phyloP scores from a whole-genome alignment of 2,329 filamentous ascomycete species.

The Zelopaecilomyces penicillatus region DNA sequence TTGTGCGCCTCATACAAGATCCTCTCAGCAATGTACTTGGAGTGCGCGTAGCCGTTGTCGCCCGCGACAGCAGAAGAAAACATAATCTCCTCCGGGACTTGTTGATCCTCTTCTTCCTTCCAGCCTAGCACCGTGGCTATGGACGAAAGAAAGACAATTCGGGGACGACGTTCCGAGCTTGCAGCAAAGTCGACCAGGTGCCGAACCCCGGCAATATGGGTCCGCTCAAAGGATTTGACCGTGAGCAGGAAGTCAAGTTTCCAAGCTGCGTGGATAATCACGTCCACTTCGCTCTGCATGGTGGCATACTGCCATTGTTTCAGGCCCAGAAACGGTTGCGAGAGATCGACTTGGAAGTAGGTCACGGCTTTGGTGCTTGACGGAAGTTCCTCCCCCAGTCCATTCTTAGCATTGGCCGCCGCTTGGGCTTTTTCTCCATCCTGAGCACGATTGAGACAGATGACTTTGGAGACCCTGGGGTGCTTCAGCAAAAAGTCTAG shows the following conservation, averaged over 20 bases:
- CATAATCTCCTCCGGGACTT: neutral
- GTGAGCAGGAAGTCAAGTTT: neutral
- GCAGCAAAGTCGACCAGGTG: neutral
- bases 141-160: neutral
- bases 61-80: neutral
- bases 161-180: neutral
- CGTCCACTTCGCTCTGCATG: neutral
- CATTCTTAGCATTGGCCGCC: no score
- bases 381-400: no score
- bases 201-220: neutral
- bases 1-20: neutral
- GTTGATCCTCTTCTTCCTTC: neutral
- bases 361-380: no score
- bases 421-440: no score
- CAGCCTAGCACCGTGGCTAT: neutral
- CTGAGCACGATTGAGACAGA: neutral
- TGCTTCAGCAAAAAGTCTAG: neutral
- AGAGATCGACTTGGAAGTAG: no score
- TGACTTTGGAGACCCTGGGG: neutral
- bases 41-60: neutral
- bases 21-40: neutral
- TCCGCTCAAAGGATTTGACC: neutral
- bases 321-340: no score
- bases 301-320: no score
- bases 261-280: neutral